Evolutionary conservation across 352 stramenopile genomes (phyloP).

Genomic region (Elongisporangium senticosum): DNA sequence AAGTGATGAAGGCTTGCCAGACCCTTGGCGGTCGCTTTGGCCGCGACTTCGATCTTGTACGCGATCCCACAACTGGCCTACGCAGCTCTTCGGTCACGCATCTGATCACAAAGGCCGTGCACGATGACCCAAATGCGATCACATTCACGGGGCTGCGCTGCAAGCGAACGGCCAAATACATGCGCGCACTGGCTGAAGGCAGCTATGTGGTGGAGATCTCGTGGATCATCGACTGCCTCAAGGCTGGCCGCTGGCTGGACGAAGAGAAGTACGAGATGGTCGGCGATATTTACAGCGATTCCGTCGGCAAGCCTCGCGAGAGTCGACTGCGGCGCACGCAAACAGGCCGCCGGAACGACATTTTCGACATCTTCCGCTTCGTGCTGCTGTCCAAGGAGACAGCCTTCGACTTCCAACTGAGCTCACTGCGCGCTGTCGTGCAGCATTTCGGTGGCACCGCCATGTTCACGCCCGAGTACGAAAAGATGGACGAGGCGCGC

Average conservation of each 20-base stretch:
- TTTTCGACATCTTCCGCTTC: constrained; percentile 75
- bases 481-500: constrained; percentile 14
- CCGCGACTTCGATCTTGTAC: constrained; percentile 61
- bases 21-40: constrained; percentile 65
- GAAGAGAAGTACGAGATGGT: constrained; percentile 72
- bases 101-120: constrained; percentile 64
- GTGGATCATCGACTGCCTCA: constrained; percentile 67
- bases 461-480: constrained; percentile 21
- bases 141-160: constrained; percentile 34
- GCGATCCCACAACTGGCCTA: constrained; percentile 28
- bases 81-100: constrained; percentile 65
- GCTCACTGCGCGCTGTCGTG: constrained; percentile 49
- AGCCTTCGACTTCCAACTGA: constrained; percentile 74
- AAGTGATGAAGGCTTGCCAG: constrained; percentile 48
- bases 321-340: constrained; percentile 38
- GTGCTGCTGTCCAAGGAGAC: constrained; percentile 58
- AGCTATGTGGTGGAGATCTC: constrained; percentile 70
- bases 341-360: constrained; percentile 58
- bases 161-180: constrained; percentile 83
- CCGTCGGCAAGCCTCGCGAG: constrained; percentile 62
- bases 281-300: constrained; percentile 77
- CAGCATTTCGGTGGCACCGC: constrained; percentile 65
- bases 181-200: constrained; percentile 73
- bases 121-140: constrained; percentile 8
- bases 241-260: constrained; percentile 52